Evolutionary conservation across 2,329 filamentous ascomycete genomes (phyloP).

Genomic region (Hypomyces perniciosus): DNA sequence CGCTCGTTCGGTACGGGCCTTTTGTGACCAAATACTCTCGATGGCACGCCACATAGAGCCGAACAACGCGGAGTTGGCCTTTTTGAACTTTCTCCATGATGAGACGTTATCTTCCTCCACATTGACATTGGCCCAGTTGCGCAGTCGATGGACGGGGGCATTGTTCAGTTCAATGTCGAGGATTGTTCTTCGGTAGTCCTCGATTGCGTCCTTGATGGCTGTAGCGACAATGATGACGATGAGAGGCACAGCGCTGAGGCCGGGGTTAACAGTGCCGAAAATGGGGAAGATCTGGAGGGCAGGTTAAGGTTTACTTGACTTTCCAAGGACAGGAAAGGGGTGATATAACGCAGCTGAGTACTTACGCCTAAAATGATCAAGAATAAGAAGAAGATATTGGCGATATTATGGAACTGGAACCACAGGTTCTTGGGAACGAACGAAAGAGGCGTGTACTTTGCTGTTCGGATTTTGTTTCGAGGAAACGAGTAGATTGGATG

Average conservation of each 20-base stretch:
- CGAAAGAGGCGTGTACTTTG: conserved; percentile 92
- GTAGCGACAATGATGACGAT: conserved; percentile 90
- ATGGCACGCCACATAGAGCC: conserved; percentile 47
- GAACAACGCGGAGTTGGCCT: conserved; percentile 64
- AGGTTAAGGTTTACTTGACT: conserved; percentile 14
- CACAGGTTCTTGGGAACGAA: conserved; percentile 96
- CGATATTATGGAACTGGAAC: conserved; percentile 97
- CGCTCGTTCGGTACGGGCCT: conserved; percentile 43
- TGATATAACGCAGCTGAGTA: conserved; percentile 7
- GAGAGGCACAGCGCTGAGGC: conserved; percentile 80
- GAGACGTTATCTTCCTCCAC: conserved; percentile 82
- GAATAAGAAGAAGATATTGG: conserved; percentile 97
- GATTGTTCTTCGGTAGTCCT: conserved; percentile 87
- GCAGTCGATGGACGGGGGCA: conserved; percentile 82
- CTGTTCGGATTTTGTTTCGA: conserved; percentile 94
- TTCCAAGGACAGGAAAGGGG: neutral
- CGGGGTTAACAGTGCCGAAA: conserved; percentile 87
- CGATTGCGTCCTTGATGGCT: conserved; percentile 87
- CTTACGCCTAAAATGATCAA: conserved; percentile 90
- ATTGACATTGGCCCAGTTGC: conserved; percentile 91
- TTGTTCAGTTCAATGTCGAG: conserved; percentile 95
- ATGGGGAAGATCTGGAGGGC: conserved; percentile 79
- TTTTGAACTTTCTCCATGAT: conserved; percentile 83
- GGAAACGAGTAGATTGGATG: conserved; percentile 63
- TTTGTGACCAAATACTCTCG: conserved; percentile 44